Percentiles rank a stretch among this genome's conserved stretches.
Evolutionary conservation across 1,139 yeast genomes (phyloP).

Genomic region (Candida sanyaensis): DNA sequence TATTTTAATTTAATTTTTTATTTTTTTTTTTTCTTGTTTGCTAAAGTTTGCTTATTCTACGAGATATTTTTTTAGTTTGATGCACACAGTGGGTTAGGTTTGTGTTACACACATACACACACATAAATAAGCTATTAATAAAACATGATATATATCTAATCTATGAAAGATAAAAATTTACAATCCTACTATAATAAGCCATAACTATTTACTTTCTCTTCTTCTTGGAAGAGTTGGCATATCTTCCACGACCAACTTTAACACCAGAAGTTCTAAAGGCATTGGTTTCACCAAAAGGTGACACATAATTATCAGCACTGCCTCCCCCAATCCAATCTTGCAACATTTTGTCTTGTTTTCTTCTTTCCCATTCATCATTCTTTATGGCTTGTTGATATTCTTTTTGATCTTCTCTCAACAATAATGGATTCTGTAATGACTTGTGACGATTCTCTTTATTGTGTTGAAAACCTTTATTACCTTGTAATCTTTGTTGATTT

Average conservation of each 20-base stretch:
- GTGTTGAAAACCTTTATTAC: constrained; percentile 75
- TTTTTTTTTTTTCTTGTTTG: background rate
- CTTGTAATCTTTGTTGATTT: constrained; percentile 59
- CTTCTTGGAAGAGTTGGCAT: constrained; percentile 64
- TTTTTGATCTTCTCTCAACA: constrained; percentile 89
- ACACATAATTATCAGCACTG: constrained; percentile 83
- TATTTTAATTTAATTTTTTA: background rate
- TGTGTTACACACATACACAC: too few relatives aligned
- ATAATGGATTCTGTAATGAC: constrained; percentile 50
- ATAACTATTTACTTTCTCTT: constrained; percentile 29
- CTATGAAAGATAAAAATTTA: too few relatives aligned
- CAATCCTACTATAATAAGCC: background rate
- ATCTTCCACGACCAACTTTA: constrained; percentile 79
- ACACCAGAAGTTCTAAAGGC: constrained; percentile 68
- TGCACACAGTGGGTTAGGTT: too few relatives aligned
- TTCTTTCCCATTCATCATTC: constrained; percentile 84
- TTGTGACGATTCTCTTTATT: constrained; percentile 59
- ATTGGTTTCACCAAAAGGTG: constrained; percentile 80
- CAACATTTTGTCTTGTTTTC: constrained; percentile 80
- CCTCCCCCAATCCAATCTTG: constrained; percentile 95
- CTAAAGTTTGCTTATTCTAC: too few relatives aligned
- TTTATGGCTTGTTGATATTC: constrained; percentile 88
- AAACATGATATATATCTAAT: too few relatives aligned
- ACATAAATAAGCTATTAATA: too few relatives aligned
- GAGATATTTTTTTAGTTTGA: too few relatives aligned